phyloP scores from a whole-genome alignment of 2,329 filamentous ascomycete species.

The Fusarium sp. region DNA sequence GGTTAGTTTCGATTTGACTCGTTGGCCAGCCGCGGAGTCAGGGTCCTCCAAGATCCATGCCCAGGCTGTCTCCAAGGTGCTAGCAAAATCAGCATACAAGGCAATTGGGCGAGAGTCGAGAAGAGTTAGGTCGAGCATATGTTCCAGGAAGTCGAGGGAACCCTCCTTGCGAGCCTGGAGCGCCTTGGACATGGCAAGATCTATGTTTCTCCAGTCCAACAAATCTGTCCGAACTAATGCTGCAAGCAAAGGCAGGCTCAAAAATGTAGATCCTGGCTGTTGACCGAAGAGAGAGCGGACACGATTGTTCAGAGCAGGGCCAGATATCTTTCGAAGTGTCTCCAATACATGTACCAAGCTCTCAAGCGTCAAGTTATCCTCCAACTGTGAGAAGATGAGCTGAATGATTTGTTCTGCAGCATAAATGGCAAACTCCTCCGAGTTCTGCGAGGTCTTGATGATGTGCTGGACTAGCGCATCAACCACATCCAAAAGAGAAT shows the following conservation, averaged over 20 bases:
- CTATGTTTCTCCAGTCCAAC: constrained; percentile 71
- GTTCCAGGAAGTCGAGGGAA: constrained; percentile 81
- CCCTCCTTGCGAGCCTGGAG: constrained; percentile 74
- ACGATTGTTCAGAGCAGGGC: constrained; percentile 62
- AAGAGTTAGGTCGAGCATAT: constrained; percentile 79
- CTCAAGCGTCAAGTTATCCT: constrained; percentile 66
- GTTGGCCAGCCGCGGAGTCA: constrained; percentile 68
- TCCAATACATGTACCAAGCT: constrained; percentile 70
- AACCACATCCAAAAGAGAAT: constrained; percentile 68
- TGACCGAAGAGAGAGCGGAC: constrained; percentile 66
- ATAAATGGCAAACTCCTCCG: constrained; percentile 67
- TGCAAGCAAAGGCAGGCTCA: constrained; percentile 66
- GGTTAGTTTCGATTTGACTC: constrained; percentile 72
- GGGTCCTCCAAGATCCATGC: constrained; percentile 82
- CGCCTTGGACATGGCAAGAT: constrained; percentile 76
- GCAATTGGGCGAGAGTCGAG: constrained; percentile 80
- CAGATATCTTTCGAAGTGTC: constrained; percentile 67
- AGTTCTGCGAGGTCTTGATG: constrained; percentile 69
- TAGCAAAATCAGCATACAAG: constrained; percentile 85
- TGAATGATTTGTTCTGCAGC: constrained; percentile 68
- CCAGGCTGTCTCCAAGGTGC: constrained; percentile 82
- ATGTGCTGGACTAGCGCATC: constrained; percentile 69
- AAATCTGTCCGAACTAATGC: constrained; percentile 68
- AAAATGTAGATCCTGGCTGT: constrained; percentile 63
- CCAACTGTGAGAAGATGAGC: constrained; percentile 63